Conservation (phyloP, 1,284 basidiomycete species). For the Leccinum variabile region DNA sequence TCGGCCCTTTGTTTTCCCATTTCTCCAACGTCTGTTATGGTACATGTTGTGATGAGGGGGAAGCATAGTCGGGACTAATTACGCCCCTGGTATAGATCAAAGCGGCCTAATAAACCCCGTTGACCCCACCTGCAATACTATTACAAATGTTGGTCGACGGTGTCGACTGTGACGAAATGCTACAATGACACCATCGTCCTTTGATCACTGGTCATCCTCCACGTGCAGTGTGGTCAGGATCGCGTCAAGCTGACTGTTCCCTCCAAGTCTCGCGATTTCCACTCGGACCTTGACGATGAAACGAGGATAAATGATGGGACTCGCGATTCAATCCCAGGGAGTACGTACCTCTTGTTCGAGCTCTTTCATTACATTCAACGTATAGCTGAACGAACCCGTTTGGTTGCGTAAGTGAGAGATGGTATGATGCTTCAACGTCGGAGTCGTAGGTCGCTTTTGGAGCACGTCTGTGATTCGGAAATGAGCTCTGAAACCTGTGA, state of each 20-base stretch:
- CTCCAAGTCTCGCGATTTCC: conserved; percentile 31
- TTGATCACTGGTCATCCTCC: conserved; percentile 9
- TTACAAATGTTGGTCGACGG: background rate
- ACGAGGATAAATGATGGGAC: background rate
- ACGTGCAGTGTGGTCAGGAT: conserved; percentile 32
- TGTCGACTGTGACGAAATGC: background rate
- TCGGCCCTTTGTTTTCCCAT: background rate
- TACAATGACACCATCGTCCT: background rate
- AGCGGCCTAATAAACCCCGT: background rate
- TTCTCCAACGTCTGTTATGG: background rate
- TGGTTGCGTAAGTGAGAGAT: conserved; percentile 74
- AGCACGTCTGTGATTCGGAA: conserved; percentile 66
- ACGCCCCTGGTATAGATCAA: background rate
- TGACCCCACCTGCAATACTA: background rate
- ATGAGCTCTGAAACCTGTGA: background rate
- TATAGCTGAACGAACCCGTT: conserved; percentile 74
- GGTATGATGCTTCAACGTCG: conserved; percentile 75
- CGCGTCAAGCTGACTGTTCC: conserved; percentile 29
- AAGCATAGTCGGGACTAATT: background rate
- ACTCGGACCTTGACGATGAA: conserved; percentile 27
- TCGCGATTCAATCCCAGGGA: background rate
- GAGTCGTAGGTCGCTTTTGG: conserved; percentile 81
- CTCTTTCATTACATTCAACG: conserved; percentile 51
- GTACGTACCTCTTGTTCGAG: conserved; percentile 52
- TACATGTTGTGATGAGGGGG: background rate